Conservation (phyloP, 306 rosid species). For the Inga leiocalycina region DNA sequence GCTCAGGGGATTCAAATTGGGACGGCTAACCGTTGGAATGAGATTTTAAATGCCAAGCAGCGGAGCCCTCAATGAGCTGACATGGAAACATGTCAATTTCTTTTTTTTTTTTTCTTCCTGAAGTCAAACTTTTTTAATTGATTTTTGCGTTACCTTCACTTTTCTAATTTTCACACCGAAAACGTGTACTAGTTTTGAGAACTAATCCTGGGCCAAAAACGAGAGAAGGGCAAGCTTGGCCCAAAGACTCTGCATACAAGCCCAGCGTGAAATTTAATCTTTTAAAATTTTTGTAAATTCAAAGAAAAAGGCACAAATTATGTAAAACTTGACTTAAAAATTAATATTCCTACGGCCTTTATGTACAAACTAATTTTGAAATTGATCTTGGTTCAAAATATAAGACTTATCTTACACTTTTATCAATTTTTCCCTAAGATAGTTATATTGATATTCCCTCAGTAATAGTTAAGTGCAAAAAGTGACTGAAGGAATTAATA, state of each 20-base stretch:
- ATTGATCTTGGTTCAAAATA: too few species aligned
- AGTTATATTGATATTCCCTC: too few species aligned
- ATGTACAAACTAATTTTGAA: too few species aligned
- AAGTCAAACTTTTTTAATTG: not conserved
- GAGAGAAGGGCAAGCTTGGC: not conserved
- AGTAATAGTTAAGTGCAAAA: too few species aligned
- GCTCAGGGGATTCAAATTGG: slow-evolving; percentile 42
- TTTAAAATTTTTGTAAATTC: not conserved
- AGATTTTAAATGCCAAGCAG: slow-evolving; percentile 10
- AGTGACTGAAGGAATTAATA: too few species aligned
- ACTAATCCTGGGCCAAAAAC: not conserved
- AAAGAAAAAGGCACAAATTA: not conserved
- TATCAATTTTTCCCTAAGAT: too few species aligned
- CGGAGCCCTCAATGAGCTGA: not conserved
- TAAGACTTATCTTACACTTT: too few species aligned
- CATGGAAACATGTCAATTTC: not conserved
- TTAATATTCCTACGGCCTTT: too few species aligned
- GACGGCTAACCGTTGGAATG: slow-evolving; percentile 64
- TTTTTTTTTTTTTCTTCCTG: not conserved
- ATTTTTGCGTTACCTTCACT: not conserved
- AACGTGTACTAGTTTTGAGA: not conserved
- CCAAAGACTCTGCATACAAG: not conserved
- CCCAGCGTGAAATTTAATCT: not conserved
- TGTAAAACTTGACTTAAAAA: not conserved
- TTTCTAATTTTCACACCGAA: not conserved